Evolutionary conservation across 1,284 basidiomycete genomes (phyloP).

Genomic region (Heimioporus retisporus): DNA sequence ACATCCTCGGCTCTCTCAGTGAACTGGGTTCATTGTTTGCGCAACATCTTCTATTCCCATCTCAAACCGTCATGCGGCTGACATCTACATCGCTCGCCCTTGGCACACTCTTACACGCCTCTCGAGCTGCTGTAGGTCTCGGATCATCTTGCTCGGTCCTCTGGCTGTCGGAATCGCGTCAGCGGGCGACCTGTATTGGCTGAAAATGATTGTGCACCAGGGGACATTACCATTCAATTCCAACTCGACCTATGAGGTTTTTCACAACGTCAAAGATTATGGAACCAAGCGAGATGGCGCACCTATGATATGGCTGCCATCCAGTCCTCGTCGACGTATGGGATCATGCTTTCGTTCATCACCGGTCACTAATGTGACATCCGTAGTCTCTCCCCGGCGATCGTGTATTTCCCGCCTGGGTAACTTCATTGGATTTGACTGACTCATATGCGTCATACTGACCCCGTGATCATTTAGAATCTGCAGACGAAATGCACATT

Average conservation of each 20-base stretch:
- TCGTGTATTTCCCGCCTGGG: slow-evolving; percentile 41
- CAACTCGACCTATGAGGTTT: slow-evolving; percentile 72
- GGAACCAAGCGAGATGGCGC: slow-evolving; percentile 38
- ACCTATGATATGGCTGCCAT: too few relatives aligned
- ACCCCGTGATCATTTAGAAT: background rate
- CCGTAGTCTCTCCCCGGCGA: slow-evolving; percentile 39
- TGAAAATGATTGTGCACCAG: slow-evolving; percentile 60
- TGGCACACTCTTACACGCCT: slow-evolving; percentile 16
- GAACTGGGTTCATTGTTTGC: background rate
- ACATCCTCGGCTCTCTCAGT: background rate
- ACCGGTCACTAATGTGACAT: background rate
- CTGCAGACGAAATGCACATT: too few relatives aligned
- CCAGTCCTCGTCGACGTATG: slow-evolving; percentile 32
- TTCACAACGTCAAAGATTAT: slow-evolving; percentile 49
- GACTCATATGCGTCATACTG: too few relatives aligned
- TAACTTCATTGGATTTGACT: slow-evolving; percentile 7
- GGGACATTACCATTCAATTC: slow-evolving; percentile 71
- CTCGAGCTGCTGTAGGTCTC: slow-evolving; percentile 19
- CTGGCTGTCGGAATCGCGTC: slow-evolving; percentile 28
- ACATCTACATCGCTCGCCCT: slow-evolving; percentile 20
- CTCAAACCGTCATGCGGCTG: slow-evolving; percentile 18
- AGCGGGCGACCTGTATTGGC: slow-evolving; percentile 66
- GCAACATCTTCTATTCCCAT: slow-evolving; percentile 2
- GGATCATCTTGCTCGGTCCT: slow-evolving; percentile 35
- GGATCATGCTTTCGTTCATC: too few relatives aligned